These are phyloP conservation scores for Immersiella caudata DNA, from an alignment of 495 filamentous ascomycete species.

Conservation along the genomic window DNA sequence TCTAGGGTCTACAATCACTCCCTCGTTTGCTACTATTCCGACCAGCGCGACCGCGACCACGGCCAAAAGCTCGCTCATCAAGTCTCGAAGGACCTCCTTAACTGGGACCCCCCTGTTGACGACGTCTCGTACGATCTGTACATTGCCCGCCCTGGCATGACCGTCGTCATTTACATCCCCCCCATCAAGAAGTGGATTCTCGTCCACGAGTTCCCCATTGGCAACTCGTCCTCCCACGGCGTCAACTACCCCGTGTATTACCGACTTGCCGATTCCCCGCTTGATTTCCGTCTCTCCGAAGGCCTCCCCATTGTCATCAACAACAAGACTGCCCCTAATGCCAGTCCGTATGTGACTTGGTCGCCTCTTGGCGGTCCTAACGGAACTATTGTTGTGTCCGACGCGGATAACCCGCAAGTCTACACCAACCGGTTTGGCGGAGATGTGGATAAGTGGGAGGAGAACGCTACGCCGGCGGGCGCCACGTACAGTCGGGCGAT, in stretches of 20 bases:
- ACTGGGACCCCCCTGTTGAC: slow-evolving; percentile 61
- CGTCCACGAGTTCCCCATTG: slow-evolving; percentile 33
- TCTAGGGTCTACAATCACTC: slow-evolving; percentile 51
- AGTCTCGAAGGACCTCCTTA: slow-evolving; percentile 56
- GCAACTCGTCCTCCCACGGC: slow-evolving; percentile 35
- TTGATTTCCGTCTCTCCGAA: slow-evolving; percentile 50
- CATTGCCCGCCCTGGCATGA: slow-evolving; percentile 69
- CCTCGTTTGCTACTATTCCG: slow-evolving; percentile 68
- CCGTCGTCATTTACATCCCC: slow-evolving; percentile 48
- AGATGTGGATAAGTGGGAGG: slow-evolving; percentile 56
- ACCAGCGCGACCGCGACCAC: slow-evolving; percentile 65
- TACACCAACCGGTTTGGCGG: slow-evolving; percentile 64
- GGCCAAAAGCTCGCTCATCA: slow-evolving; percentile 71
- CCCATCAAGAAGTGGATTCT: slow-evolving; percentile 36
- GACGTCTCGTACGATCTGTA: slow-evolving; percentile 64
- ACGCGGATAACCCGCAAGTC: slow-evolving; percentile 49
- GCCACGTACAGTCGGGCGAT: slow-evolving; percentile 54
- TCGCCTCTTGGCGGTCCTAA: slow-evolving; percentile 55
- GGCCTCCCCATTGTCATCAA: slow-evolving; percentile 49
- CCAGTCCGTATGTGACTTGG: slow-evolving; percentile 61
- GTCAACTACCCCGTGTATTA: slow-evolving; percentile 57
- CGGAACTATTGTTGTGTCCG: slow-evolving; percentile 62
- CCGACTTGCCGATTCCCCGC: slow-evolving; percentile 51
- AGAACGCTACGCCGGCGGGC: slow-evolving; percentile 48
- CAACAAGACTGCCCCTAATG: slow-evolving; percentile 54